These are phyloP conservation scores for Diaporthe ampelina DNA, from an alignment of 2,329 filamentous ascomycete species.

Conservation along the genomic window DNA sequence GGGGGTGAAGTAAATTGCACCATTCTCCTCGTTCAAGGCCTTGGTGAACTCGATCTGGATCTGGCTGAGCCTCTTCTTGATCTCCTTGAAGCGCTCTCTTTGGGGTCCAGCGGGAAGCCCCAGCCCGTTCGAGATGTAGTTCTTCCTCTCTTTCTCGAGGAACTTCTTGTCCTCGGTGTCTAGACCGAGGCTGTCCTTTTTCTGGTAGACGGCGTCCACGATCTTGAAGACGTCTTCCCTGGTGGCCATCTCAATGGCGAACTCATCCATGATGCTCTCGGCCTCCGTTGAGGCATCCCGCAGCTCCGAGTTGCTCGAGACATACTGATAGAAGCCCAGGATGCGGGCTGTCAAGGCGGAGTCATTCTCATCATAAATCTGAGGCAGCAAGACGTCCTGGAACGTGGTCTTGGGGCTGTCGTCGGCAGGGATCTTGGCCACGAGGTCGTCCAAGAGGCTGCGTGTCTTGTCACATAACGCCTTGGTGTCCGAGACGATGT, in stretches of 20 bases:
- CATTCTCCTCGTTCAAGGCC: conserved; percentile 86
- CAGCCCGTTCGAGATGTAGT: conserved; percentile 82
- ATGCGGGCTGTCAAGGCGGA: conserved; percentile 73
- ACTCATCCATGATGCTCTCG: conserved; percentile 82
- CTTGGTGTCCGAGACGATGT: conserved; percentile 77
- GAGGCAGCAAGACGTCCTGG: conserved; percentile 71
- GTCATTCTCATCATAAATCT: conserved; percentile 80
- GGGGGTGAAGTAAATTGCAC: conserved; percentile 82
- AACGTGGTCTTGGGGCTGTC: conserved; percentile 68
- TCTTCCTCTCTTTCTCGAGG: conserved; percentile 83
- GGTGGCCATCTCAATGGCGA: conserved; percentile 83
- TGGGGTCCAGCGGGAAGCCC: conserved; percentile 77
- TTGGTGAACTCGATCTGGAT: conserved; percentile 83
- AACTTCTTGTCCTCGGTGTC: conserved; percentile 79
- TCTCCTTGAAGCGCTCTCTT: conserved; percentile 86
- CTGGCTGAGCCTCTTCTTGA: conserved; percentile 83
- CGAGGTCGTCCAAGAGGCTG: conserved; percentile 75
- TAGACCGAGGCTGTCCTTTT: conserved; percentile 68
- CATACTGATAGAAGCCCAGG: conserved; percentile 84
- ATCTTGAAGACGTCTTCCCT: conserved; percentile 83
- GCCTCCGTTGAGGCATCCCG: conserved; percentile 83
- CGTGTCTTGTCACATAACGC: conserved; percentile 74
- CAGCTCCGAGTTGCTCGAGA: conserved; percentile 76
- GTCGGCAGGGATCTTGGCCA: conserved; percentile 68
- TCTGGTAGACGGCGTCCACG: conserved; percentile 70